Evolutionary conservation across 2,329 filamentous ascomycete genomes (phyloP).

Genomic region (Nemania serpens): DNA sequence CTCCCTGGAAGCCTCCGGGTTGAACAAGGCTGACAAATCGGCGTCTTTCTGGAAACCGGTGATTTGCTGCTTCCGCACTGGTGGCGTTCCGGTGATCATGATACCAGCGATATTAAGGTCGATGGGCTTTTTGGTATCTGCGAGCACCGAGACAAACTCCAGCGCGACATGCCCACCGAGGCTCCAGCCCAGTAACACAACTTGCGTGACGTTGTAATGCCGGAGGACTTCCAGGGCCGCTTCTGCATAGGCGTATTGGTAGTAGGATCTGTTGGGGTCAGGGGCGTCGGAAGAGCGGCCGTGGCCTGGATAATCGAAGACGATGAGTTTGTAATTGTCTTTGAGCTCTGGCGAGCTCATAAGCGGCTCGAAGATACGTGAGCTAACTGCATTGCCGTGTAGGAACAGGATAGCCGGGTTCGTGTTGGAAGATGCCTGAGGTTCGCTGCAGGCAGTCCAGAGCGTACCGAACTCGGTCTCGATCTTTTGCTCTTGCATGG

Average conservation of each 20-base stretch:
- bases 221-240: conserved; percentile 1
- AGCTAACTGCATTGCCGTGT: background rate
- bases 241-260: conserved; percentile 3
- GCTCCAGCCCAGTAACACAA: background rate
- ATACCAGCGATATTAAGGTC: background rate
- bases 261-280: background rate
- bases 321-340: background rate
- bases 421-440: background rate
- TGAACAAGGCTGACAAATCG: conserved; percentile 1
- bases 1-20: background rate
- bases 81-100: background rate
- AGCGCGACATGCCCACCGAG: conserved; percentile 1
- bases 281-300: conserved; percentile 1
- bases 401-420: background rate
- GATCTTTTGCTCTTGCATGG: conserved; percentile 1
- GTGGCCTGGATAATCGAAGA: background rate
- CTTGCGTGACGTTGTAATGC: background rate
- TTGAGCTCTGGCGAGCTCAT: background rate
- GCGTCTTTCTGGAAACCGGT: background rate
- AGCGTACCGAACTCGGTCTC: conserved; percentile 3
- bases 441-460: background rate
- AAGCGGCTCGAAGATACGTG: conserved; percentile 1
- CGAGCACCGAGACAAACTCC: background rate
- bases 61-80: background rate
- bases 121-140: background rate